Conservation (phyloP, 345 rosid genomes). For the Hirschfeldia incana region DNA sequence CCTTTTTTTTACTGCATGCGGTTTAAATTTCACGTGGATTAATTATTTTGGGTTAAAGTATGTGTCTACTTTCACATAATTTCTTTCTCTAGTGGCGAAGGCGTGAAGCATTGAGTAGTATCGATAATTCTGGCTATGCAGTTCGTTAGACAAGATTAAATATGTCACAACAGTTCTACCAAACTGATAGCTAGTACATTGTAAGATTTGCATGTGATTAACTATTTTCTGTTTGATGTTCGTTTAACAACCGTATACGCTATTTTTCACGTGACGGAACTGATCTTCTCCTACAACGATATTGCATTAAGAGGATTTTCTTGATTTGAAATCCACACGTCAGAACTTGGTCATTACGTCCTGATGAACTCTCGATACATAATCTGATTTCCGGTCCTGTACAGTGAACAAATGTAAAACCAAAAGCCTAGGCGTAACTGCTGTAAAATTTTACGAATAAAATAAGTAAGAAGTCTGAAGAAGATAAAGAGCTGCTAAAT, state of each 20-base stretch:
- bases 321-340: not conserved
- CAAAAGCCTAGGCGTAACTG: no score
- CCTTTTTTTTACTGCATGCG: no score
- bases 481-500: not conserved
- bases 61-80: not conserved
- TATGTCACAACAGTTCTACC: not conserved
- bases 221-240: not conserved
- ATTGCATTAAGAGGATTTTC: not conserved
- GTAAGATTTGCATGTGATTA: no score
- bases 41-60: no score
- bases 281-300: not conserved
- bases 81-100: not conserved
- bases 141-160: no score
- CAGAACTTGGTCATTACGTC: not conserved
- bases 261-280: not conserved
- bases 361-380: not conserved
- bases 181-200: no score
- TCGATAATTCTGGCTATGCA: not conserved
- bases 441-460: not conserved
- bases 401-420: not conserved
- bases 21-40: no score
- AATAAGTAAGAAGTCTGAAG: not conserved
- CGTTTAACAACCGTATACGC: not conserved
- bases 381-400: not conserved
- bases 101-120: not conserved